Evolutionary conservation across 1,284 basidiomycete species (phyloP).

Genomic region (Volvariella volvacea): DNA sequence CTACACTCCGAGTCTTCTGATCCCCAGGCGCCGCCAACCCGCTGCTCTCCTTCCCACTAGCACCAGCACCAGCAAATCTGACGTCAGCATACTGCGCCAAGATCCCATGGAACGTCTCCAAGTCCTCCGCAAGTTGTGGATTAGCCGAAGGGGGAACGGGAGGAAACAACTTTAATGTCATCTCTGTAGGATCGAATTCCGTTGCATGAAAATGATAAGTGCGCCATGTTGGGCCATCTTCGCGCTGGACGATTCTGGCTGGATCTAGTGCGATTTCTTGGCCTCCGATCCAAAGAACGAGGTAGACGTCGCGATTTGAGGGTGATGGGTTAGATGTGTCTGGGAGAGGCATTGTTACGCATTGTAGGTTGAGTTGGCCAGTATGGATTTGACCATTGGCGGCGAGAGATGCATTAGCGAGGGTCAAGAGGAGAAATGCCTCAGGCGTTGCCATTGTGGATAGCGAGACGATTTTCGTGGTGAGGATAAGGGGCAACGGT

Average conservation of each 20-base stretch:
- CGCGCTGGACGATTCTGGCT: constrained; percentile 31
- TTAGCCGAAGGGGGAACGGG: constrained; percentile 26
- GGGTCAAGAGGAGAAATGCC: constrained; percentile 48
- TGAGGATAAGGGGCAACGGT: too few relatives aligned
- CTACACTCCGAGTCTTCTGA: constrained; percentile 10
- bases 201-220: constrained; percentile 39
- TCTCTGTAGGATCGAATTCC: constrained; percentile 23
- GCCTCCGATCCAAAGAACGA: constrained; percentile 53
- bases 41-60: constrained; percentile 6
- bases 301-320: constrained; percentile 45
- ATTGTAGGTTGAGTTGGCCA: constrained; percentile 47
- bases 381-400: constrained; percentile 24
- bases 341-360: constrained; percentile 40
- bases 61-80: constrained; percentile 12
- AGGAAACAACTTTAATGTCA: constrained; percentile 35
- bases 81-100: constrained; percentile 61
- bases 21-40: constrained; percentile 9
- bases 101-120: constrained; percentile 67
- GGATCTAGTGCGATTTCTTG: constrained; percentile 59
- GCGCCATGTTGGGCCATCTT: constrained; percentile 28
- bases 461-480: too few relatives aligned
- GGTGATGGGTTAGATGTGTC: constrained; percentile 11
- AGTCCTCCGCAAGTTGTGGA: constrained; percentile 43
- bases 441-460: constrained; percentile 26
- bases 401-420: constrained; percentile 39